A percentile compares a stretch with the other conserved stretches of the same genome.
These are phyloP conservation scores for Chrysoporthe cubensis DNA, from an alignment of 2,329 filamentous ascomycete genomes.

Conservation along the genomic window DNA sequence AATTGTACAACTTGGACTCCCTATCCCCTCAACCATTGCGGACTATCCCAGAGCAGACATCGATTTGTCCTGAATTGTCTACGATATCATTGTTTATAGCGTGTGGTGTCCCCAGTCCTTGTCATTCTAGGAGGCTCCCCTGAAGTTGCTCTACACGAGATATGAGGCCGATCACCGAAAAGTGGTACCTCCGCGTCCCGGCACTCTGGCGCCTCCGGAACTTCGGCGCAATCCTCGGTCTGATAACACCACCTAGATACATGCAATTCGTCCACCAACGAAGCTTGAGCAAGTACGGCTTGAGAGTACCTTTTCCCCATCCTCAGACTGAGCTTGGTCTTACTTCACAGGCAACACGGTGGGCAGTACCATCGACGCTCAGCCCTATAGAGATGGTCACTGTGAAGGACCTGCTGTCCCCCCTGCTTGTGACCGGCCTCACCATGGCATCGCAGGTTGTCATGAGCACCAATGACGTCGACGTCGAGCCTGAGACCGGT, in stretches of 20 bases:
- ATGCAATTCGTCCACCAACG: background rate
- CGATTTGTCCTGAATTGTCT: background rate
- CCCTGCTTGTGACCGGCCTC: background rate
- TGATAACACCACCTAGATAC: background rate
- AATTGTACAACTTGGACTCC: no score
- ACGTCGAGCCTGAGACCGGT: slow-evolving; percentile 21
- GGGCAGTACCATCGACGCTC: background rate
- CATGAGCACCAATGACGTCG: background rate
- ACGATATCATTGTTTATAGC: background rate
- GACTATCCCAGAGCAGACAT: no score
- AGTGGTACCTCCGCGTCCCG: no score
- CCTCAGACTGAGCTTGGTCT: background rate
- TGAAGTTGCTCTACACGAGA: background rate
- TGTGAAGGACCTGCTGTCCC: background rate
- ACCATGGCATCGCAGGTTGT: slow-evolving; percentile 10
- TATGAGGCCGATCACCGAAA: background rate
- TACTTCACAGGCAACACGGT: background rate
- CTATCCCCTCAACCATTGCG: no score
- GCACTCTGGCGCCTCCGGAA: background rate
- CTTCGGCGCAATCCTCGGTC: background rate
- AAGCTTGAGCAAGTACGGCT: no score
- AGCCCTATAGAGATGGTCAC: background rate
- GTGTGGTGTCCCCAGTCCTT: background rate
- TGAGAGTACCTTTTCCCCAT: background rate
- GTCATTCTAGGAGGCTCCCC: background rate